Base-by-base conservation (phyloP, 2,329 filamentous ascomycete genomes). In the Thielaviopsis musarum region DNA sequence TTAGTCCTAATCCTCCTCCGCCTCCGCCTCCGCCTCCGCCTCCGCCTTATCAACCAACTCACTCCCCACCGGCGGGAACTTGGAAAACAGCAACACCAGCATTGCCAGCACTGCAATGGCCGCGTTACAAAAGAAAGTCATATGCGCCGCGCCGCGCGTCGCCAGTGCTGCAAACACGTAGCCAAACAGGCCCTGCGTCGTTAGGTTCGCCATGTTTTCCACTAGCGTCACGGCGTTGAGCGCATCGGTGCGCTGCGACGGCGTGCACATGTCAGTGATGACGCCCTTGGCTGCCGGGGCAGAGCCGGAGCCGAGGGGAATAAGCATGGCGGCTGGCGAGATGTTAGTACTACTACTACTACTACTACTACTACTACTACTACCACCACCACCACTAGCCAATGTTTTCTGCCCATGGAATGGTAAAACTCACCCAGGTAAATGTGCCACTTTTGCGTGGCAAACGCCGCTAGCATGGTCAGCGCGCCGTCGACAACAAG, bases 221-320 rank as follows among this genome's bases (percentile, higher is more conserved):
- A 88, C 79, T 0, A 88, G 71, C 0, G 82, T 86, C 13, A 88
- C 82, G 0, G 82, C 83, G 48, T 82, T 82, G 2, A 88, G 71
- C 0, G 85, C 84, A 65, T 88, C 84, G 0, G 79, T 76, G 0
- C 84, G 75, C 59, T 84, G 78, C 0, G 74, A 74, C 1, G 79
- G 73, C 0, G 82, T 72, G 52, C 83, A 83, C 82, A 88, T 84
- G 60, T 85, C 79, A 0, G 85, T 77, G 61, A 88, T 86, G n/a
- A 84, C 82, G 0, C 84, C 85, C 64, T 88, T 88, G 1, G 83
- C 82, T 0, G 84, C 82, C 0, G 83, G 78, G 0, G 83, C 84
- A 0, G 84, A 84, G 0, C 85, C 85, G 0, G 84, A 84, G 0
- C 82, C 83, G 30, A 88, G 79, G 0, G 85, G 85, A 0, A 88